phyloP scores from a whole-genome alignment of 2,329 filamentous ascomycete species.

The Cytospora mali region DNA sequence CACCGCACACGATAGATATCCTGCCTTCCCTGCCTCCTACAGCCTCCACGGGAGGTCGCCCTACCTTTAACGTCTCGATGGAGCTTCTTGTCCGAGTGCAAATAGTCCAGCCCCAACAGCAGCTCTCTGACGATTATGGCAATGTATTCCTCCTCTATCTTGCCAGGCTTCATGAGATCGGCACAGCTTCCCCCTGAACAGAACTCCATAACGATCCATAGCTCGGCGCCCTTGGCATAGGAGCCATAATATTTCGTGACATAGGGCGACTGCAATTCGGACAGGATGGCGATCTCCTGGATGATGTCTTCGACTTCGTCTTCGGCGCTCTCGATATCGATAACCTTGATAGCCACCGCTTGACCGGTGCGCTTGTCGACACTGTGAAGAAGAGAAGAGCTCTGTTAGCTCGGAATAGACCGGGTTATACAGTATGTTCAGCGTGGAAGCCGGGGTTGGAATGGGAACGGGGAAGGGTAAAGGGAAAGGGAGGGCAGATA shows the following conservation, averaged over 20 bases:
- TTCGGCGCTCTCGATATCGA: conserved; percentile 98
- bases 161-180: conserved; percentile 91
- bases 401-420: conserved; percentile 22
- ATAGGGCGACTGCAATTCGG: conserved; percentile 92
- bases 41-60: conserved; percentile 28
- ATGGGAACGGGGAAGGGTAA: conserved; percentile 6
- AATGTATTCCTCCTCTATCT: conserved; percentile 93
- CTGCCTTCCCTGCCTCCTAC: neutral
- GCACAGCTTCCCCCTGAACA: conserved; percentile 96
- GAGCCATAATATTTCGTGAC: conserved; percentile 98
- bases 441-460: neutral
- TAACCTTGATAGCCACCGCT: conserved; percentile 96
- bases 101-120: conserved; percentile 85
- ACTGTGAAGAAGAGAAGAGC: conserved; percentile 45
- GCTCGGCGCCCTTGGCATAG: conserved; percentile 90
- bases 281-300: conserved; percentile 96
- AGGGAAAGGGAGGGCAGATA: neutral
- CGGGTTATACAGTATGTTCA: neutral
- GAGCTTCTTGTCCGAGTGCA: conserved; percentile 93
- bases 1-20: neutral
- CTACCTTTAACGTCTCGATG: conserved; percentile 94
- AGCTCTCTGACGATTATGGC: conserved; percentile 92
- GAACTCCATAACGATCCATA: conserved; percentile 99
- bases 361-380: conserved; percentile 93
- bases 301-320: conserved; percentile 99